Conservation (phyloP, 2,329 filamentous ascomycete genomes). For the Coniochaeta prunicola region DNA sequence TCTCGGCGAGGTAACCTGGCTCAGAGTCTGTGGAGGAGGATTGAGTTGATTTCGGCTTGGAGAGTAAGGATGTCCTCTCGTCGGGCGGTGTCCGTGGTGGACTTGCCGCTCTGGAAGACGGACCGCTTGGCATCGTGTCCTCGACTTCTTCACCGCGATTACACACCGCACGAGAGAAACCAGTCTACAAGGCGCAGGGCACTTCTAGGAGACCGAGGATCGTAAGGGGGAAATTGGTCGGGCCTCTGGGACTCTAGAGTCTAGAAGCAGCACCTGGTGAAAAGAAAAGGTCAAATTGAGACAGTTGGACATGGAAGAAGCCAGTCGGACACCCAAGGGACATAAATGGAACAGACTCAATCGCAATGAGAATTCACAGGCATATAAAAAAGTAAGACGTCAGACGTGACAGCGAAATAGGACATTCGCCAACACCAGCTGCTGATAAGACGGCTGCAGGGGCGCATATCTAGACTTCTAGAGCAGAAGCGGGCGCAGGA, state of each 20-base stretch:
- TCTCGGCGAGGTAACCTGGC: background rate
- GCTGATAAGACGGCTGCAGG: background rate
- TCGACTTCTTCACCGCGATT: background rate
- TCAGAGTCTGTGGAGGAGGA: background rate
- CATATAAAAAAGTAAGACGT: background rate
- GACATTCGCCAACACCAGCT: background rate
- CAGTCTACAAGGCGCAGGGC: background rate
- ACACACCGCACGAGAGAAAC: background rate
- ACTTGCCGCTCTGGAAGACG: constrained; percentile 6
- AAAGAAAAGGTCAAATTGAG: background rate
- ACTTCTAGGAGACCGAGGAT: no score
- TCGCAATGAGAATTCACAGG: background rate
- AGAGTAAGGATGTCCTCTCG: constrained; percentile 10
- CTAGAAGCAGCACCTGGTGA: background rate
- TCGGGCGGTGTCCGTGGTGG: constrained; percentile 4
- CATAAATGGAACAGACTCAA: background rate
- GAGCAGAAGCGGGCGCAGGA: background rate
- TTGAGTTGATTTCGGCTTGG: constrained; percentile 4
- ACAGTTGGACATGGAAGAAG: background rate
- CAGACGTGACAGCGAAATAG: background rate
- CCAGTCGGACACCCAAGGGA: background rate
- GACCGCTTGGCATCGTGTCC: constrained; percentile 6
- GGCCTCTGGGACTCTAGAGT: no score
- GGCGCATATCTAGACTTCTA: constrained; percentile 1
- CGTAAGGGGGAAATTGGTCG: no score